Percentiles rank a stretch among this genome's conserved stretches.
These are phyloP conservation scores for Suillus clintonianus DNA, from an alignment of 768 basidiomycete genomes.

Conservation along the genomic window DNA sequence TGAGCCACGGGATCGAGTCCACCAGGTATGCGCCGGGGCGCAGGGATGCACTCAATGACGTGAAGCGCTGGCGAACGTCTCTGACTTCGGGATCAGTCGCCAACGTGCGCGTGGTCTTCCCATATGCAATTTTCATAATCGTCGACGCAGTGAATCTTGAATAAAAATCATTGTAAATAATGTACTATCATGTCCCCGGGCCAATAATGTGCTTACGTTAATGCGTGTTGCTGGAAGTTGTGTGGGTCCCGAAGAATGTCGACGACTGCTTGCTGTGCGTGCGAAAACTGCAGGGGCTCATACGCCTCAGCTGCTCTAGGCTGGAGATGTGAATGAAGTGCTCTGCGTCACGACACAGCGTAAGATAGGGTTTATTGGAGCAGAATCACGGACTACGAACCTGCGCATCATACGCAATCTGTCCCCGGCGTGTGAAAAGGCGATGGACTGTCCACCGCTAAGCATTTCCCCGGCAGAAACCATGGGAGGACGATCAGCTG, in stretches of 20 bases:
- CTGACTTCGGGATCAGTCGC: conserved; percentile 19
- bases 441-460: conserved; percentile 51
- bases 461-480: conserved; percentile 57
- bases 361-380: neutral
- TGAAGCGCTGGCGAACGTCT: conserved; percentile 18
- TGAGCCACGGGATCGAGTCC: conserved; percentile 33
- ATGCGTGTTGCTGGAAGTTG: conserved; percentile 9
- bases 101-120: conserved; percentile 15
- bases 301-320: conserved; percentile 48
- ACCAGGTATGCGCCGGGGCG: conserved; percentile 34
- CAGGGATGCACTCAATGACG: conserved; percentile 22
- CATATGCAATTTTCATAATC: conserved; percentile 20
- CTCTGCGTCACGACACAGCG: conserved; percentile 30
- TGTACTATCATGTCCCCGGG: conserved; percentile 32
- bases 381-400: conserved; percentile 27
- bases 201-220: conserved; percentile 41
- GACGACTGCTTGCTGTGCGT: conserved; percentile 18
- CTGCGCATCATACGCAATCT: conserved; percentile 55
- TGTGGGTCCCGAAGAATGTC: conserved; percentile 13
- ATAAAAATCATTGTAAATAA: neutral
- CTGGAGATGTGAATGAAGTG: conserved; percentile 55
- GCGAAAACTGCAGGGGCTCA: conserved; percentile 42
- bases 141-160: conserved; percentile 20
- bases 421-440: conserved; percentile 50
- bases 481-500: conserved; percentile 48